These are phyloP conservation scores for Fusarium pseudocircinatum DNA, from an alignment of 2,329 filamentous ascomycete species.

Conservation along the genomic window DNA sequence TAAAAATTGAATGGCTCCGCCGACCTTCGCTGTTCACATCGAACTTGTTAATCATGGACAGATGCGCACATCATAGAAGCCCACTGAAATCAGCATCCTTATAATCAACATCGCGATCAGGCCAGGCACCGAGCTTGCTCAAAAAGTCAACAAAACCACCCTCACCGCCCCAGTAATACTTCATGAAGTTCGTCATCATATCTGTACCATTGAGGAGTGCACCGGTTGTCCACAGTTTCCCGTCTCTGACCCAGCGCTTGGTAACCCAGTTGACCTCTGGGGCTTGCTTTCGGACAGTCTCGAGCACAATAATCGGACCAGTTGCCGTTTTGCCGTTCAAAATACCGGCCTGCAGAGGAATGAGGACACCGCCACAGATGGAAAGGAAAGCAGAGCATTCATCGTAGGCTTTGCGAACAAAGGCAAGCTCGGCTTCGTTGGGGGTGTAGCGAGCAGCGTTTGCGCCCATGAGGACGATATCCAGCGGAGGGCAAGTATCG, in stretches of 20 bases:
- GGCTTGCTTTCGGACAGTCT: slow-evolving; percentile 36
- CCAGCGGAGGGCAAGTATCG: slow-evolving; percentile 51
- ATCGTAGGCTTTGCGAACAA: slow-evolving; percentile 48
- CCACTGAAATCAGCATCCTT: slow-evolving; percentile 36
- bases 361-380: slow-evolving; percentile 51
- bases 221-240: slow-evolving; percentile 51
- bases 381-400: slow-evolving; percentile 51
- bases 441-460: slow-evolving; percentile 41
- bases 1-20: too few relatives aligned
- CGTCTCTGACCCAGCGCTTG: slow-evolving; percentile 49
- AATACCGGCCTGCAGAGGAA: slow-evolving; percentile 48
- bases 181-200: slow-evolving; percentile 46
- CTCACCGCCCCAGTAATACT: slow-evolving; percentile 43
- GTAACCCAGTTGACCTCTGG: slow-evolving; percentile 51
- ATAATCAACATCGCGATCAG: slow-evolving; percentile 47
- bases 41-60: accelerated
- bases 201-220: slow-evolving; percentile 49
- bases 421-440: slow-evolving; percentile 49
- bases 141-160: slow-evolving; percentile 33
- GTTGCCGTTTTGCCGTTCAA: slow-evolving; percentile 52
- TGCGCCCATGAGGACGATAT: slow-evolving; percentile 55
- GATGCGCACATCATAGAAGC: background rate
- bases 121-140: slow-evolving; percentile 39
- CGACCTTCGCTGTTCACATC: too few relatives aligned
- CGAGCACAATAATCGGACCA: slow-evolving; percentile 46